These are phyloP conservation scores for Penicillium aurantiogriseum DNA, from an alignment of 2,329 filamentous ascomycete species.

Conservation along the genomic window DNA sequence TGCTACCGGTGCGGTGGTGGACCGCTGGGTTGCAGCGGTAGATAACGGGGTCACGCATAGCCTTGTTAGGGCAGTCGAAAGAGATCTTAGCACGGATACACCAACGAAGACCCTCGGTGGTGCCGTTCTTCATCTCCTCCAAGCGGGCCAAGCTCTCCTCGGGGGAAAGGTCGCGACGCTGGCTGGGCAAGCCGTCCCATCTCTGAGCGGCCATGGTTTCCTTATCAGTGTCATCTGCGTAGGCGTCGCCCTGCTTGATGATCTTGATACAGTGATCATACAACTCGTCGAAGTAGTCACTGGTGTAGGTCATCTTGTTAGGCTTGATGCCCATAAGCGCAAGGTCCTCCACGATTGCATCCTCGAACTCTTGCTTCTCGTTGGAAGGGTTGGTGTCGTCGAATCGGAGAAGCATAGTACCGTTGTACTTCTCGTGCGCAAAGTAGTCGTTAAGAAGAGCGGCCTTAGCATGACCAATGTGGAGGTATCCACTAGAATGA, in stretches of 20 bases:
- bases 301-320: slow-evolving; percentile 83
- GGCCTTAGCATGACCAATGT: slow-evolving; percentile 94
- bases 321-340: slow-evolving; percentile 88
- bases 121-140: slow-evolving; percentile 88
- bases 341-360: slow-evolving; percentile 89
- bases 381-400: slow-evolving; percentile 98
- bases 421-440: slow-evolving; percentile 87
- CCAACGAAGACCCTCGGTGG: slow-evolving; percentile 74
- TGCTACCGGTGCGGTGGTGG: slow-evolving; percentile 62
- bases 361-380: slow-evolving; percentile 94
- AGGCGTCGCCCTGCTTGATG: slow-evolving; percentile 83
- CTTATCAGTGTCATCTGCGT: slow-evolving; percentile 90
- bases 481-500: slow-evolving; percentile 66
- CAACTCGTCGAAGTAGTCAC: slow-evolving; percentile 91
- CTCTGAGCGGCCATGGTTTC: slow-evolving; percentile 84
- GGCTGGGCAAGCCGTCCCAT: slow-evolving; percentile 78
- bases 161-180: slow-evolving; percentile 71
- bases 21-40: slow-evolving; percentile 80
- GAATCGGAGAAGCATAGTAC: slow-evolving; percentile 78
- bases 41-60: slow-evolving; percentile 93
- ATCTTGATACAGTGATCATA: slow-evolving; percentile 82
- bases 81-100: slow-evolving; percentile 96
- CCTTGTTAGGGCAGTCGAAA: slow-evolving; percentile 88
- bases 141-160: slow-evolving; percentile 86
- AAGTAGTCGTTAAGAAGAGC: slow-evolving; percentile 96